Percentiles rank a stretch among this genome's conserved stretches.
phyloP scores from a whole-genome alignment of 2,329 filamentous ascomycete genomes.

The Trichoderma oligosporum region DNA sequence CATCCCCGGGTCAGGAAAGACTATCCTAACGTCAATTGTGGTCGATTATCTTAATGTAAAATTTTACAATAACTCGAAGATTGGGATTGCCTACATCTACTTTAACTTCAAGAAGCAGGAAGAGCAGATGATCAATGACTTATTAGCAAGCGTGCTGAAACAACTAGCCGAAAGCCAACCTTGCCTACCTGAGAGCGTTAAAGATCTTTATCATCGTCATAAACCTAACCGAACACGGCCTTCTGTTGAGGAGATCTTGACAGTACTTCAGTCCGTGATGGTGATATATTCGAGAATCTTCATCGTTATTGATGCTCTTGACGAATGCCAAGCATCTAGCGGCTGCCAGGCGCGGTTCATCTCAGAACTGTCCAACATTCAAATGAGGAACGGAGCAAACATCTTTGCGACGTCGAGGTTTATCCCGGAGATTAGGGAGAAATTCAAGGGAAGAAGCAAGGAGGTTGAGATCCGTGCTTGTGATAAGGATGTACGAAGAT shows the following conservation, averaged over 20 bases:
- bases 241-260: not conserved
- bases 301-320: conserved; percentile 2
- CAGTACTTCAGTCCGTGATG: not conserved
- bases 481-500: not conserved
- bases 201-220: not conserved
- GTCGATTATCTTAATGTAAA: conserved; percentile 36
- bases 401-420: conserved; percentile 24
- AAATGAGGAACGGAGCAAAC: not conserved
- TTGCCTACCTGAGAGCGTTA: not conserved
- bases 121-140: conserved; percentile 23
- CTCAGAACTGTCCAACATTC: not conserved
- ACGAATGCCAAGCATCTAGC: not conserved
- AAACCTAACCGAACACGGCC: not conserved
- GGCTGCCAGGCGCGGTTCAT: not conserved
- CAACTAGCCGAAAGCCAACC: not conserved
- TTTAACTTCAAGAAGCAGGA: conserved; percentile 38
- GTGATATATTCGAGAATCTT: not conserved
- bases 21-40: conserved; percentile 41
- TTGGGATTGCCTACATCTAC: conserved; percentile 46
- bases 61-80: conserved; percentile 23
- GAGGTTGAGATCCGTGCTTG: not conserved
- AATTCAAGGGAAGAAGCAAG: not conserved
- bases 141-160: not conserved
- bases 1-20: conserved; percentile 48
- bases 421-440: not conserved